Percentiles rank a stretch among this genome's conserved stretches.
Conservation (phyloP, 495 filamentous ascomycete species). For the Penicillium cataractarum region DNA sequence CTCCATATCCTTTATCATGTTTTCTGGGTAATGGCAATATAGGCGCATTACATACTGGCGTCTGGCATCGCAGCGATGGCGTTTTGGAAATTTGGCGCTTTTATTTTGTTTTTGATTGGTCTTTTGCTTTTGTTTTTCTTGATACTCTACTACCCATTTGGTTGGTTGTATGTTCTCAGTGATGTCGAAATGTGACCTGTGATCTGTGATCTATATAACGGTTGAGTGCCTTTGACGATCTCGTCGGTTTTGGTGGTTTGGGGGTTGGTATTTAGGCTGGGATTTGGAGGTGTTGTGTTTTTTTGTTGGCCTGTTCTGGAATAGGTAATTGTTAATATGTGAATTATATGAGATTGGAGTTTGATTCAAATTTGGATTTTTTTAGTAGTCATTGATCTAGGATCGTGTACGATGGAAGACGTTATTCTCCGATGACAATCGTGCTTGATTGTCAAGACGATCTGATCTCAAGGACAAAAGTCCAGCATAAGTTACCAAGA, state of each 20-base stretch:
- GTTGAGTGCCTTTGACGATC: not conserved
- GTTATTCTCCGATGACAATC: too few relatives aligned
- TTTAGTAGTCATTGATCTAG: too few relatives aligned
- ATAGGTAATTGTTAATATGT: slow-evolving; percentile 4
- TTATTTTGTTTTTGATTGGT: not conserved
- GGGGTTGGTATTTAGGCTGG: not conserved
- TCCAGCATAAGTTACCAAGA: too few relatives aligned
- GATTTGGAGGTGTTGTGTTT: not conserved
- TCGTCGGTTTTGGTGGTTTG: not conserved
- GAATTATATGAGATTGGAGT: not conserved
- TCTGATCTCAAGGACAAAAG: too few relatives aligned
- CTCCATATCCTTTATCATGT: not conserved
- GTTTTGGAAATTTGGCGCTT: not conserved
- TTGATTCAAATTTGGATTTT: too few relatives aligned
- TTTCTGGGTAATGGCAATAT: not conserved
- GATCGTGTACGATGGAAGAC: too few relatives aligned
- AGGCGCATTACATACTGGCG: not conserved
- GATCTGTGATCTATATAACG: not conserved
- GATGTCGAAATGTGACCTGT: not conserved
- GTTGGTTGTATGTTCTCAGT: not conserved
- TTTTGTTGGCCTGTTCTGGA: slow-evolving; percentile 3
- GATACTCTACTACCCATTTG: not conserved
- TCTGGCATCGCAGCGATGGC: not conserved
- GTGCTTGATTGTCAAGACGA: too few relatives aligned
- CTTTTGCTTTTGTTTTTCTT: not conserved